Conservation (phyloP, 345 rosid species). For the Citrus australasica region DNA sequence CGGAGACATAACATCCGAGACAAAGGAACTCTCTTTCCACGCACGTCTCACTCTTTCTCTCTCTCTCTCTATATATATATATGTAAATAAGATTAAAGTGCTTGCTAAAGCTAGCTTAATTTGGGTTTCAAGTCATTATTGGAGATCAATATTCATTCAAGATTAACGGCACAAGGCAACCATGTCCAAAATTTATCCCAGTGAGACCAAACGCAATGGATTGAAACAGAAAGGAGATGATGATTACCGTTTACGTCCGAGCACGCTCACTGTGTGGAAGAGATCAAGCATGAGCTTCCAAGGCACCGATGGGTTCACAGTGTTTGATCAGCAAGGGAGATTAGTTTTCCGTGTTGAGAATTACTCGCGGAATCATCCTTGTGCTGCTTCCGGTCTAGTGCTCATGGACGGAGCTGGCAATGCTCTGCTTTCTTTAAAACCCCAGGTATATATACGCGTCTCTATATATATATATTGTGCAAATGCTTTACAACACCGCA, state of each 20-base stretch:
- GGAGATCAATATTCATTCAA: too few relatives aligned
- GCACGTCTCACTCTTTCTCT: background rate
- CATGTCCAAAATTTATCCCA: constrained; percentile 46
- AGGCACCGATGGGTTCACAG: constrained; percentile 58
- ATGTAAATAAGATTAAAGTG: too few relatives aligned
- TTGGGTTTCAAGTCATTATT: too few relatives aligned
- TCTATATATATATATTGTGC: too few relatives aligned
- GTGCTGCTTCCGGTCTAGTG: constrained; percentile 20
- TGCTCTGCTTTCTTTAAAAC: constrained; percentile 39
- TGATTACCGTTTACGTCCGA: constrained; percentile 2
- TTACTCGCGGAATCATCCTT: constrained; percentile 37
- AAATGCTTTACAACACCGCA: too few relatives aligned
- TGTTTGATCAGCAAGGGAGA: constrained; percentile 35
- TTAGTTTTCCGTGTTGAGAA: constrained; percentile 49
- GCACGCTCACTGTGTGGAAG: constrained; percentile 43
- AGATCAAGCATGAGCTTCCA: constrained; percentile 58
- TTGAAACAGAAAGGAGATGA: background rate
- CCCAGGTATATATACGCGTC: constrained; percentile 23
- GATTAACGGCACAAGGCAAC: background rate
- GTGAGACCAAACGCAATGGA: constrained; percentile 2
- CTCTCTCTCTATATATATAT: too few relatives aligned
- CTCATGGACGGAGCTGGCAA: constrained; percentile 60
- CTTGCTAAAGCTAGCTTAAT: too few relatives aligned
- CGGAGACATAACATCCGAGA: constrained; percentile 18
- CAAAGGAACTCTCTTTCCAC: constrained; percentile 12